Conservation (phyloP, 148 eudicot species). For the Limonium bicolor region DNA sequence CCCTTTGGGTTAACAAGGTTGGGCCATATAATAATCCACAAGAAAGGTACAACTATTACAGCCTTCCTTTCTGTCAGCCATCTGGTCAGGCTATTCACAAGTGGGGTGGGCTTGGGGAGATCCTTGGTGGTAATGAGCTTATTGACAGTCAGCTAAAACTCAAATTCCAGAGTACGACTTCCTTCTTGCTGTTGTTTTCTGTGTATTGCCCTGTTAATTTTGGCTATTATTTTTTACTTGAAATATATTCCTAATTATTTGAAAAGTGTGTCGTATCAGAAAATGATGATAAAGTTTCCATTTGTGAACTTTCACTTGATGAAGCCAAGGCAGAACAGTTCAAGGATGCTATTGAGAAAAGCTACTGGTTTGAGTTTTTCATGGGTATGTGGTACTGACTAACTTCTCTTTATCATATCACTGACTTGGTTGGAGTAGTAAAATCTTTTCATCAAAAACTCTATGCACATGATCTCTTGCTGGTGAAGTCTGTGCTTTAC, state of each 20-base stretch:
- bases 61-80: slow-evolving; percentile 3
- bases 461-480: too few relatives aligned
- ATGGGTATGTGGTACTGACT: slow-evolving; percentile 1
- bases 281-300: background rate
- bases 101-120: slow-evolving; percentile 3
- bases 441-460: too few relatives aligned
- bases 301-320: slow-evolving; percentile 1
- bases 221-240: too few relatives aligned
- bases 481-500: too few relatives aligned
- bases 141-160: background rate
- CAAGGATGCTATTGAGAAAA: slow-evolving; percentile 1
- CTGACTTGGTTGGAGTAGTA: too few relatives aligned
- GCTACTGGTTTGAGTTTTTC: slow-evolving; percentile 9
- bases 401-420: too few relatives aligned
- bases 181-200: background rate
- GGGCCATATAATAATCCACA: slow-evolving; percentile 2
- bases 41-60: slow-evolving; percentile 2
- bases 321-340: slow-evolving; percentile 1
- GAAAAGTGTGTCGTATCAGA: too few relatives aligned
- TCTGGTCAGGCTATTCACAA: slow-evolving; percentile 1
- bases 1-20: slow-evolving; percentile 4
- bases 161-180: background rate
- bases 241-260: too few relatives aligned
- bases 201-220: too few relatives aligned
- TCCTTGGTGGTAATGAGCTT: slow-evolving; percentile 3